Evolutionary conservation across 106 monocot genomes (phyloP).

Genomic region (Platanthera zijinensis): DNA sequence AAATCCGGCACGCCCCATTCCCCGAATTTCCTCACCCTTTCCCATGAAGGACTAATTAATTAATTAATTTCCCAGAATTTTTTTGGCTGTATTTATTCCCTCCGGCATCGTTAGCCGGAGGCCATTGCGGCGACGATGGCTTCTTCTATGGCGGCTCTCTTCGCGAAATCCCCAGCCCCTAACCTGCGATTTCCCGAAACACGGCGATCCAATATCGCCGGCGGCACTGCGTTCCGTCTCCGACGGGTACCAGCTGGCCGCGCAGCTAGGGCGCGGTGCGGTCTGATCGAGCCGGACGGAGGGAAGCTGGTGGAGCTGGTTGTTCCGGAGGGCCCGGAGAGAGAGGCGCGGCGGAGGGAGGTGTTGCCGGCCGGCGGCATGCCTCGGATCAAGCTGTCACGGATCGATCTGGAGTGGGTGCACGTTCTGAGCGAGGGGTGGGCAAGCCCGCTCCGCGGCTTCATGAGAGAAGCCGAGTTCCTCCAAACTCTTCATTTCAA

Average conservation of each 20-base stretch:
- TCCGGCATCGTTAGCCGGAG: neutral
- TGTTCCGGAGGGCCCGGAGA: conserved; percentile 27
- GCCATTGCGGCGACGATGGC: neutral
- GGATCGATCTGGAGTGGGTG: conserved; percentile 80
- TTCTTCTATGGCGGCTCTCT: neutral
- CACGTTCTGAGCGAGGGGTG: conserved; percentile 98
- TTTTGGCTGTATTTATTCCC: neutral
- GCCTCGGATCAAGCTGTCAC: conserved; percentile 41
- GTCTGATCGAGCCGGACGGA: conserved; percentile 87
- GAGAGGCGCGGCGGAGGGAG: conserved; percentile 45
- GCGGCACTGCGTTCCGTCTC: neutral
- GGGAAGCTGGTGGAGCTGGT: conserved; percentile 76
- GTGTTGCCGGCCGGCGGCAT: conserved; percentile 27
- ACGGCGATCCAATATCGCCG: neutral
- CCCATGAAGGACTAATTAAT: neutral
- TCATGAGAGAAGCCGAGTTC: conserved; percentile 98
- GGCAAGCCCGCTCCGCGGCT: conserved; percentile 94
- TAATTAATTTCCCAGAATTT: neutral
- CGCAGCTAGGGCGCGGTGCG: neutral
- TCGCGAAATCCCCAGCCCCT: neutral
- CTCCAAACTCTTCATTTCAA: conserved; percentile 99
- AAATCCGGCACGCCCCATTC: too few relatives aligned
- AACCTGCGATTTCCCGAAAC: neutral
- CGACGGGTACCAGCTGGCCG: neutral
- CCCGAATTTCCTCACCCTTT: neutral